These are phyloP conservation scores for Melampsora larici-populina DNA, from an alignment of 1,284 basidiomycete genomes.

Conservation along the genomic window DNA sequence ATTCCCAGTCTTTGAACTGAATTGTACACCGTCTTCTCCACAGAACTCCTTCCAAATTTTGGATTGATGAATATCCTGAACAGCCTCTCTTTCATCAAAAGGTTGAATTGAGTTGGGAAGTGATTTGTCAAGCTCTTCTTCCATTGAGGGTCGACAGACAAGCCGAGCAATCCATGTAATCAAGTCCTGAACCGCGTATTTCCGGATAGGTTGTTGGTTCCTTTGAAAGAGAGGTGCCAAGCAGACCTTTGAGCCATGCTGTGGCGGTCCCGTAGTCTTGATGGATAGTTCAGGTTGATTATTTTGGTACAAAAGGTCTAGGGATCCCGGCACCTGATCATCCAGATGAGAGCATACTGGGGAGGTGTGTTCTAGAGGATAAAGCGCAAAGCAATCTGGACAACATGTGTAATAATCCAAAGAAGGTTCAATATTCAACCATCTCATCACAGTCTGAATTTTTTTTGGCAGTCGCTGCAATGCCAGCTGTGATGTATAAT, in stretches of 20 bases:
- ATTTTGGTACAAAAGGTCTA: too few species aligned
- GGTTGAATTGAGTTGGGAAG: not conserved
- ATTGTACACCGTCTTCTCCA: not conserved
- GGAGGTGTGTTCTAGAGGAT: slow-evolving; percentile 8
- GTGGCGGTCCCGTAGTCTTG: too few species aligned
- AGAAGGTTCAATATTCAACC: slow-evolving; percentile 22
- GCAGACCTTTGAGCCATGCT: too few species aligned
- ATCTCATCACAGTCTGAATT: slow-evolving; percentile 6
- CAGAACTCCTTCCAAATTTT: not conserved
- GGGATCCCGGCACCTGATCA: too few species aligned
- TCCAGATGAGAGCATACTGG: too few species aligned
- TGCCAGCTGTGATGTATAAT: too few species aligned
- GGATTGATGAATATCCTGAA: slow-evolving; percentile 17
- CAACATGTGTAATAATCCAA: slow-evolving; percentile 15
- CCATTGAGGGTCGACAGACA: not conserved
- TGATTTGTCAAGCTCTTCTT: slow-evolving; percentile 6
- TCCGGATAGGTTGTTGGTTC: not conserved
- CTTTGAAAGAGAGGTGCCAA: too few species aligned
- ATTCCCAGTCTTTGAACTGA: not conserved
- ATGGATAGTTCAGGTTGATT: too few species aligned
- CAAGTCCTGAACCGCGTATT: slow-evolving; percentile 3
- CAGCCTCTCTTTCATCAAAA: not conserved
- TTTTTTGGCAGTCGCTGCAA: not conserved
- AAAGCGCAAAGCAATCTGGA: slow-evolving; percentile 32
- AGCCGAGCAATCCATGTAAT: slow-evolving; percentile 14